These are phyloP conservation scores for Talaromyces sp. DNA, from an alignment of 2,329 filamentous ascomycete species.

Conservation along the genomic window DNA sequence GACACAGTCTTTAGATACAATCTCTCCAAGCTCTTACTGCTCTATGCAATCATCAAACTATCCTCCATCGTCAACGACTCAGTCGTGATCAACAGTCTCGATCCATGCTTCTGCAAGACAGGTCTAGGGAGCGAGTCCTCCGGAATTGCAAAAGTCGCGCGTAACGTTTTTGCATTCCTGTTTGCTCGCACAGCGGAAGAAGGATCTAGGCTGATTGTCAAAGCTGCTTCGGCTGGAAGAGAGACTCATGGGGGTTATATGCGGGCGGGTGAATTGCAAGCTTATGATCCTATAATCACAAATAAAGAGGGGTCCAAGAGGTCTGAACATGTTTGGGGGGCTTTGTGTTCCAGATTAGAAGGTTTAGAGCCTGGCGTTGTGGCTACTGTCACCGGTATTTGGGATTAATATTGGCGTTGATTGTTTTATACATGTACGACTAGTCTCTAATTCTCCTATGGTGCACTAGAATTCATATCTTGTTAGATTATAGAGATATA, in stretches of 20 bases:
- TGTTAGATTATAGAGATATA: not conserved
- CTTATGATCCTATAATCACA: not conserved
- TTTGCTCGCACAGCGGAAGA: not conserved
- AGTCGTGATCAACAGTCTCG: not conserved
- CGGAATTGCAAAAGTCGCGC: not conserved
- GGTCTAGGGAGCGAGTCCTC: not conserved
- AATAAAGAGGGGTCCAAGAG: not conserved
- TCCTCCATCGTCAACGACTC: not conserved
- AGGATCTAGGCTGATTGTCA: not conserved
- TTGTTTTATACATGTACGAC: not conserved
- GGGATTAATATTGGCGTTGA: not conserved
- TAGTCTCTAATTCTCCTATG: not conserved
- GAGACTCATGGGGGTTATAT: not conserved
- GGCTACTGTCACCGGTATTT: not conserved
- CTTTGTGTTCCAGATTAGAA: conserved; percentile 2
- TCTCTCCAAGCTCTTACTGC: not conserved
- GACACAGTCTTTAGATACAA: not conserved
- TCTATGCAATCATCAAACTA: not conserved
- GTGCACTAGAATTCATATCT: not conserved
- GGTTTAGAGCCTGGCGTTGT: not conserved
- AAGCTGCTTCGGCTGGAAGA: not conserved
- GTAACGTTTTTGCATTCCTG: not conserved
- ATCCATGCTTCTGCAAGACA: not conserved
- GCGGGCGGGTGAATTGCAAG: not conserved
- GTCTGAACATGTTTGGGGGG: not conserved